Percentiles rank a stretch among this genome's conserved stretches.
These are phyloP conservation scores for Curvularia eragrostidis DNA, from an alignment of 2,329 filamentous ascomycete genomes.

Conservation along the genomic window DNA sequence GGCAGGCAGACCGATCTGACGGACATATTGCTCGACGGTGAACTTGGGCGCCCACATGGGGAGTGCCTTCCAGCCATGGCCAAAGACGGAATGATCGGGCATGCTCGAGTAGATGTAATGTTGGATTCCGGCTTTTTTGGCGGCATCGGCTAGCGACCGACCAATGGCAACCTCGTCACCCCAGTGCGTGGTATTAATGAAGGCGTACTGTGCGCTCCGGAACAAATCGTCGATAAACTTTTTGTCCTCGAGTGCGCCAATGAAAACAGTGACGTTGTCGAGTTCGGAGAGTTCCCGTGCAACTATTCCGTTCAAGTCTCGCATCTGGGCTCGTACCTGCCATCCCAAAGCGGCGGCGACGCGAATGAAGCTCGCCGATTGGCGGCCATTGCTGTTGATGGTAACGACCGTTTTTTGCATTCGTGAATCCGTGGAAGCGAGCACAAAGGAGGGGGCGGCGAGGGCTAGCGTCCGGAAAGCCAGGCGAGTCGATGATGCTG, in stretches of 20 bases:
- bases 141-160: conserved; percentile 84
- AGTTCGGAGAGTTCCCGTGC: conserved; percentile 83
- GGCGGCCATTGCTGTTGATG: conserved; percentile 94
- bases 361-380: conserved; percentile 93
- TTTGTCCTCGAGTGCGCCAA: conserved; percentile 73
- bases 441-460: conserved; percentile 8
- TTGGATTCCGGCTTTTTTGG: conserved; percentile 80
- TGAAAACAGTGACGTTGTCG: conserved; percentile 77
- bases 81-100: conserved; percentile 88
- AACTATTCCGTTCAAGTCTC: conserved; percentile 85
- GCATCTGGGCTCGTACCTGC: conserved; percentile 88
- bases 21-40: conserved; percentile 88
- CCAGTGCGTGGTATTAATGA: conserved; percentile 98
- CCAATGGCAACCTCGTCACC: conserved; percentile 93
- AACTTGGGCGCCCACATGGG: conserved; percentile 94
- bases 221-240: conserved; percentile 81
- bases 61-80: conserved; percentile 77
- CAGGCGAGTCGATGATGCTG: neutral
- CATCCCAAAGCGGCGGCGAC: conserved; percentile 94
- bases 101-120: conserved; percentile 98
- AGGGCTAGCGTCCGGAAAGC: neutral
- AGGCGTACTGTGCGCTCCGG: conserved; percentile 82
- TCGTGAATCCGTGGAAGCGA: conserved; percentile 28
- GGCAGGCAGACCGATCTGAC: conserved; percentile 79
- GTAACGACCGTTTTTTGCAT: conserved; percentile 76